A percentile compares a stretch with the other conserved stretches of the same genome.
Conservation (phyloP, 371 early-diverging fungal genomes). For the Lichtheimia ornata region DNA sequence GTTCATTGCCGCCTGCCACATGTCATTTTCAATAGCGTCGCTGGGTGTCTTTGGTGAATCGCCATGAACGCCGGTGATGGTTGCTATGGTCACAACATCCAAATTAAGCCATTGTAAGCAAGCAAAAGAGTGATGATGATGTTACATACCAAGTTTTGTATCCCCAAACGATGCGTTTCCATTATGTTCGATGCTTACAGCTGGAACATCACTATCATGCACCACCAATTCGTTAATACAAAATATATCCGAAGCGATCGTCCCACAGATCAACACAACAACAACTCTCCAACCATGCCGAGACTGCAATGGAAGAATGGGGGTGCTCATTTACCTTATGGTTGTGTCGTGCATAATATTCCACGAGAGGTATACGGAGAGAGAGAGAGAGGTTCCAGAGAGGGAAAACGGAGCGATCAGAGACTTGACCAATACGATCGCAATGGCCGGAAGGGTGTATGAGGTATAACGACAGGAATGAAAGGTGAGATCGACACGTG, state of each 20-base stretch:
- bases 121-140: neutral
- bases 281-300: neutral
- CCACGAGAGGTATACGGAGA: neutral
- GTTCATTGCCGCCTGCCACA: neutral
- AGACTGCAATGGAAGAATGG: neutral
- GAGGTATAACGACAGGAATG: neutral
- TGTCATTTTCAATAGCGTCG: neutral
- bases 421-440: too few relatives aligned
- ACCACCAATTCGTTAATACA: neutral
- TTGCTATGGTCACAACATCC: conserved; percentile 31
- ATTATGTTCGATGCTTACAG: neutral
- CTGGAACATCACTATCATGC: neutral
- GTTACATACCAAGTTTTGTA: neutral
- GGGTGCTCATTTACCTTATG: neutral
- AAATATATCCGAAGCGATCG: neutral
- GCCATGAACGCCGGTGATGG: neutral
- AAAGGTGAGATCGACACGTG: neutral
- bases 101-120: neutral
- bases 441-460: too few relatives aligned
- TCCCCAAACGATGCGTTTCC: neutral
- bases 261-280: neutral
- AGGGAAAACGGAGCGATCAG: neutral
- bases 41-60: neutral
- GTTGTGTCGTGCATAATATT: conserved; percentile 1
- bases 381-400: neutral